phyloP scores from a whole-genome alignment of 176 grass and related monocot genomes.

The Chloris gayana region DNA sequence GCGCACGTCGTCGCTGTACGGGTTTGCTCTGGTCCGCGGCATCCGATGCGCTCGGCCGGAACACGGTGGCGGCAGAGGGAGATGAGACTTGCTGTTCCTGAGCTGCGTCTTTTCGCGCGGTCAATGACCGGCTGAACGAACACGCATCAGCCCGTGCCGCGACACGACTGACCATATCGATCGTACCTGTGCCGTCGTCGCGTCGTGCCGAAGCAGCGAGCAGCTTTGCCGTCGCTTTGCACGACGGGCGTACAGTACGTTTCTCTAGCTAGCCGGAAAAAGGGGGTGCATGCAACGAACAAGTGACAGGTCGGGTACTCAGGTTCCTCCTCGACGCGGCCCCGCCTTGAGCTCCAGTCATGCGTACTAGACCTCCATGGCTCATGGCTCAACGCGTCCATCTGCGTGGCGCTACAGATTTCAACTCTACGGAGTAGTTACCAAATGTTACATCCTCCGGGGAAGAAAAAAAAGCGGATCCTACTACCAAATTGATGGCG shows the following conservation, averaged over 20 bases:
- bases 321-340: neutral
- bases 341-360: neutral
- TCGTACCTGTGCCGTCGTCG: neutral
- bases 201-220: neutral
- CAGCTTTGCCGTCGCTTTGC: neutral
- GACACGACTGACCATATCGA: neutral
- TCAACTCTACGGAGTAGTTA: neutral
- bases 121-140: neutral
- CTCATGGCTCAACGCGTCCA: too few relatives aligned
- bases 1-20: conserved; percentile 3
- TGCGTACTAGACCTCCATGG: too few relatives aligned
- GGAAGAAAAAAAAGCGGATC: neutral
- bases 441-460: neutral
- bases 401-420: neutral
- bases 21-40: neutral
- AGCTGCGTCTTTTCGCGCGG: neutral
- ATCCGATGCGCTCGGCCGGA: conserved; percentile 1
- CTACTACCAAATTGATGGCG: neutral
- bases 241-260: neutral
- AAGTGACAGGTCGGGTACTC: neutral
- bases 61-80: too few relatives aligned
- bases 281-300: neutral
- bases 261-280: neutral
- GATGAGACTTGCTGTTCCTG: too few relatives aligned
- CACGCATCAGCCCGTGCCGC: neutral